Conservation (phyloP, 2,329 filamentous ascomycete genomes). For the Microsporum audouinii region DNA sequence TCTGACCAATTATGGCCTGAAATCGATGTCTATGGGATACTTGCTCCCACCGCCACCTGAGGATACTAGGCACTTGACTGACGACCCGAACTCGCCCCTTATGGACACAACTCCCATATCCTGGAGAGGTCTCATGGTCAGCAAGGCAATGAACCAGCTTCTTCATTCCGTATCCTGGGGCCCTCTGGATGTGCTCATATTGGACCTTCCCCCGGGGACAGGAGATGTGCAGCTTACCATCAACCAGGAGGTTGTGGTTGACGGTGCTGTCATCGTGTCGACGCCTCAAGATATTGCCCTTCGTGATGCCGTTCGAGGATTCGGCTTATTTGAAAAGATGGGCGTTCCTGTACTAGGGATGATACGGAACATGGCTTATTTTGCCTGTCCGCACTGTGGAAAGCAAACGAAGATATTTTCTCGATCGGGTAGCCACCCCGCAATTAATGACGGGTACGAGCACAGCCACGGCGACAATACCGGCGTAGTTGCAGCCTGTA, state of each 20-base stretch:
- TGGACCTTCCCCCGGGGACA: constrained; percentile 88
- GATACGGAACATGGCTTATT: constrained; percentile 85
- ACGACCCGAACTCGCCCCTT: constrained; percentile 21
- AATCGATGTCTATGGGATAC: constrained; percentile 98
- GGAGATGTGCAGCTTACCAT: constrained; percentile 96
- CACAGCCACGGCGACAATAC: constrained; percentile 36
- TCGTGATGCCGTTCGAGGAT: constrained; percentile 81
- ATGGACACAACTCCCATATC: constrained; percentile 61
- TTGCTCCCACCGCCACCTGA: constrained; percentile 48
- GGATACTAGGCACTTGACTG: constrained; percentile 39
- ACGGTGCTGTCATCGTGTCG: constrained; percentile 73
- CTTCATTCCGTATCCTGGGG: constrained; percentile 94
- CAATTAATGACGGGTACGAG: constrained; percentile 10
- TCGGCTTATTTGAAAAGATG: constrained; percentile 85
- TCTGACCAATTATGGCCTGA: constrained; percentile 85
- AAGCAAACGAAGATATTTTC: constrained; percentile 68
- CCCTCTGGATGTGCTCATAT: constrained; percentile 71
- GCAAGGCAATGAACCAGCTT: constrained; percentile 91
- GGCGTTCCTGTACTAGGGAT: constrained; percentile 67
- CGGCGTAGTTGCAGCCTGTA: constrained; percentile 57
- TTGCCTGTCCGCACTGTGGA: constrained; percentile 66
- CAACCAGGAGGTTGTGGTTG: constrained; percentile 81
- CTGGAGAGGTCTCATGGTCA: constrained; percentile 94
- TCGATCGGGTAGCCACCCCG: constrained; percentile 18
- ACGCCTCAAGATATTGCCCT: constrained; percentile 90